Evolutionary conservation across 805 yeast species (phyloP), one percentile per base, ranked within the genome.

Genomic region (Candida peoriensis): DNA sequence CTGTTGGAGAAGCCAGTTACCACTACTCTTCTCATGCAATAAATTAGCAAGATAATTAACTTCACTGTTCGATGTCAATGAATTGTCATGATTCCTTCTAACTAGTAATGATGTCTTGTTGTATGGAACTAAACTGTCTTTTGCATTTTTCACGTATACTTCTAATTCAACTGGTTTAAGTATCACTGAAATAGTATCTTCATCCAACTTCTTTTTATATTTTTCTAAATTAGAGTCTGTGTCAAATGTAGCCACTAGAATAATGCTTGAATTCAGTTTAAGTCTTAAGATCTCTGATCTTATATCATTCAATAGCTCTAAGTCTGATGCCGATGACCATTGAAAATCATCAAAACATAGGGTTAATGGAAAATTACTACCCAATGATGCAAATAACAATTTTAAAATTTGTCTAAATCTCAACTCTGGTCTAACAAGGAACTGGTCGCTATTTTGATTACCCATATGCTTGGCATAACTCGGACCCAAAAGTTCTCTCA

Each of bases 261-360:
- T 48, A 15, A 57, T 44, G 13, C 46, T 45, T 12, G 57, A 53
- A 5, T 49, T 38, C 7, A 43, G 32, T 6, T 43, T 52, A n/a
- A 43, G 45, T 15, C 45, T 47, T 13, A 42, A 28, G 18, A 55
- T 52, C 27, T 52, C 54, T 12, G 38, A 33, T 8, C 55, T 47
- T n/a, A 56, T 51, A 10, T 52, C 52, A 20, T 50, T 47, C 22
- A 57, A 29, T 11, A 55, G 48, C 11, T 55, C 48, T 27, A 57
- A 34, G 24, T 56, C 61, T 5, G 52, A 38, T 3, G 41, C 35
- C 8, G 72, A 55, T 36, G 68, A 60, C 63, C 68, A 64, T 34
- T 71, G 72, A 18, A 67, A 43, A 47, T 72, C 74, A 42, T 72
- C 76, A 20, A 68, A 48, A 30, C 67, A 56, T 2, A 72, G 41